Percentiles rank a stretch among this genome's conserved stretches.
Evolutionary conservation across 2,329 filamentous ascomycete species (phyloP).

Genomic region (Curvularia hawaiiensis): DNA sequence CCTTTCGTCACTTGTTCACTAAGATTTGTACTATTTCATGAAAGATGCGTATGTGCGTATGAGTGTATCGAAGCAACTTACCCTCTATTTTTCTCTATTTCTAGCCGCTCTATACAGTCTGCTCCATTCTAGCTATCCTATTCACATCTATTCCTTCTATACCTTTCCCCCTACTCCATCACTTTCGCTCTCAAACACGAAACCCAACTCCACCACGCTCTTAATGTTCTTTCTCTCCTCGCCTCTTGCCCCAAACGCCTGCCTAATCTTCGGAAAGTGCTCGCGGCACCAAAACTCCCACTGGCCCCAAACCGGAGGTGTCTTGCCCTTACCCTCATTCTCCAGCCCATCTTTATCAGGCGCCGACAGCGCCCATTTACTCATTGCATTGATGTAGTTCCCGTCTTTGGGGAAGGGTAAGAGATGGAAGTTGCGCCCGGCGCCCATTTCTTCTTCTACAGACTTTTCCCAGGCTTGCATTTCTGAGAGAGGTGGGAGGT

Average conservation of each 20-base stretch:
- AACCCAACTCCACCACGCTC: constrained; percentile 74
- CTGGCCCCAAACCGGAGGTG: constrained; percentile 73
- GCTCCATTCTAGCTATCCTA: not conserved
- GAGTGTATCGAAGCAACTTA: too few species aligned
- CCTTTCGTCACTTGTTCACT: not conserved
- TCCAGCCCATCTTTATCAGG: constrained; percentile 45
- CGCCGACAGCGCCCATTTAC: constrained; percentile 64
- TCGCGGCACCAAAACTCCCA: constrained; percentile 74
- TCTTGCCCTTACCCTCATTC: constrained; percentile 62
- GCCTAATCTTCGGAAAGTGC: constrained; percentile 71
- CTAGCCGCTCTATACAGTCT: not conserved
- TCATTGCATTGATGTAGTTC: constrained; percentile 70
- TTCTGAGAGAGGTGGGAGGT: constrained; percentile 64
- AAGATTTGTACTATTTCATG: too few species aligned
- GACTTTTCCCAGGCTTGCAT: constrained; percentile 73
- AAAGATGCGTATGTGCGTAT: too few species aligned
- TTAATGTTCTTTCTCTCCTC: constrained; percentile 61
- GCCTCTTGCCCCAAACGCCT: constrained; percentile 71
- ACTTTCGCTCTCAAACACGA: constrained; percentile 56
- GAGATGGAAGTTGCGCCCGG: constrained; percentile 59
- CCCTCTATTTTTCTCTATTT: not conserved
- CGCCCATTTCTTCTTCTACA: constrained; percentile 51
- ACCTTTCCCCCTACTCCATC: not conserved
- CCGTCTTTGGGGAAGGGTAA: constrained; percentile 67
- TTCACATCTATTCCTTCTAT: not conserved